A percentile compares a stretch with the other conserved stretches of the same genome.
phyloP scores from a whole-genome alignment of 108 stramenopile species.

The Fistulifera pelliculosa region DNA sequence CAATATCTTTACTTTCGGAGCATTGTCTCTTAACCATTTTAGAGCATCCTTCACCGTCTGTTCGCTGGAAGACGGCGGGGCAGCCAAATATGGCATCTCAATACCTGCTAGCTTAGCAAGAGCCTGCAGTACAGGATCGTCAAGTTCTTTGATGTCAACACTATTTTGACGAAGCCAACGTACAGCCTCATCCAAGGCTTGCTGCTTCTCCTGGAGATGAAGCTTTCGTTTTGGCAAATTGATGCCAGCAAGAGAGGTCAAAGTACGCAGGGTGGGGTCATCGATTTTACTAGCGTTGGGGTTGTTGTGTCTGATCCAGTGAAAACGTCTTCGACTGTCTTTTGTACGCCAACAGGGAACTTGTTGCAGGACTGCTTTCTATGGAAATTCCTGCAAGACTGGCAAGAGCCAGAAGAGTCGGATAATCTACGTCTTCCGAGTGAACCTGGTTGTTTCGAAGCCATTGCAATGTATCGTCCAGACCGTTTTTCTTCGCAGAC shows the following conservation, averaged over 20 bases:
- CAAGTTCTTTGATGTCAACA: neutral
- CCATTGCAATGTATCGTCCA: slow-evolving; percentile 24
- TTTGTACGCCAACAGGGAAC: too few species aligned
- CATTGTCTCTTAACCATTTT: slow-evolving; percentile 24
- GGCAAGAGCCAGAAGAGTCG: neutral
- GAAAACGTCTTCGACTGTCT: neutral
- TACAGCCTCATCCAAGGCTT: slow-evolving; percentile 13
- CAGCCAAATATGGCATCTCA: slow-evolving; percentile 3
- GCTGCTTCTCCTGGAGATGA: slow-evolving; percentile 5
- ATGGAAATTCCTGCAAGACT: neutral
- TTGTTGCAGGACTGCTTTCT: slow-evolving; percentile 16
- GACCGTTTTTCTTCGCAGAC: neutral
- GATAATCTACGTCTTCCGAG: neutral
- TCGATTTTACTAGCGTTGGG: slow-evolving; percentile 1
- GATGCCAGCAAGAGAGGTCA: slow-evolving; percentile 1
- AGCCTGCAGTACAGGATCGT: slow-evolving; percentile 1
- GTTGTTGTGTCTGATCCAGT: slow-evolving; percentile 6
- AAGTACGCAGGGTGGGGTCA: slow-evolving; percentile 5
- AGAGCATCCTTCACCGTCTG: slow-evolving; percentile 12
- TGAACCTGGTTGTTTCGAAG: slow-evolving; percentile 18
- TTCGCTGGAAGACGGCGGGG: too few species aligned
- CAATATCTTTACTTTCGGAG: neutral
- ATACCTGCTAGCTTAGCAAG: slow-evolving; percentile 2
- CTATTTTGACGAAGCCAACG: slow-evolving; percentile 16
- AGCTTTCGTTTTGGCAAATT: slow-evolving; percentile 1